Base-by-base conservation (phyloP, 495 filamentous ascomycete genomes). In the Hypoxylon fuscum region DNA sequence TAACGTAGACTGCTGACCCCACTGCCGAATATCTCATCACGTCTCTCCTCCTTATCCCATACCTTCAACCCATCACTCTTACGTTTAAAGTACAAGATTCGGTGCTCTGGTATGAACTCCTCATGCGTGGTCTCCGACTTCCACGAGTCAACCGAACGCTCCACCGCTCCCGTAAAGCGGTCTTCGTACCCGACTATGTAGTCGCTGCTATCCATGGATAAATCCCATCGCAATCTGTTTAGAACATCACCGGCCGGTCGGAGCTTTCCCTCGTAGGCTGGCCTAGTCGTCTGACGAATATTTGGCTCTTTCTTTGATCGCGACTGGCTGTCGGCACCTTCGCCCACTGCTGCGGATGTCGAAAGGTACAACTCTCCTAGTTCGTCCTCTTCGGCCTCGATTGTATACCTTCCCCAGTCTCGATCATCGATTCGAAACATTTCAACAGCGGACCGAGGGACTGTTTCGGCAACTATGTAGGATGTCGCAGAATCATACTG, bases 91-190 rank as follows among this genome's bases (percentile, higher is more conserved):
- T 88, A 91, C 45, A 90, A 47, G 44, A 94, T 87, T 3, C 91
- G 81, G 74, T 94, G 91, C 73, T 89, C 83, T 6, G 91, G 91
- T 61, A 94, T 93, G 66, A 92, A 94, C 59, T 93, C 91, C 63
- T 94, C 88, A 60, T 94, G 87, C 21, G 89, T 93, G 38, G 85
- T 79, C 56, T 94, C 90, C 15, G 75, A 83, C 74, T 88, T 90
- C 90, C 91, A 94, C 25, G 77, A 76, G 42, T 81, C 81, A 7
- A 92, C 72, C 5, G 75, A 67, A 49, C 85, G 83, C 72, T 93
- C 90, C 64, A 83, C 78, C 8, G 78, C 76, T 0, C 89, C 90
- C 7, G 82, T 60, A 53, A 92, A 93, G 10, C 91, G 81, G 65
- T 95, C 91, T 50, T 88, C 81, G 59, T 93, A 93, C 0, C 87